Percentiles rank a stretch among this genome's conserved stretches.
Evolutionary conservation across 495 filamentous ascomycete genomes (phyloP).

Genomic region (Friedmanniomyces simplex): DNA sequence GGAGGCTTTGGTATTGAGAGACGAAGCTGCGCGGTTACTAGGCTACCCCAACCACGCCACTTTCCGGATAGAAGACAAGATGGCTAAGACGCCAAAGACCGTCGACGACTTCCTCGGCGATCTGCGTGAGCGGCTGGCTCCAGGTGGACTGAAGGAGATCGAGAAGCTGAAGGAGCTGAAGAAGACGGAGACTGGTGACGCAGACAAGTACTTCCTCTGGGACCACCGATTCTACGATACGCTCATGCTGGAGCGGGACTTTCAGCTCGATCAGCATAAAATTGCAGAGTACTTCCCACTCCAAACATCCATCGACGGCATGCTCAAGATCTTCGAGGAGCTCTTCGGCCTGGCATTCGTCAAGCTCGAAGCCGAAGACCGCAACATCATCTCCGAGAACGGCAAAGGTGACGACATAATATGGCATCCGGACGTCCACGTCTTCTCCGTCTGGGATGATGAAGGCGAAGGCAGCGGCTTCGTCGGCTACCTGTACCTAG

Average conservation of each 20-base stretch:
- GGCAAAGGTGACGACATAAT: slow-evolving; percentile 55
- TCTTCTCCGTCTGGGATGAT: slow-evolving; percentile 64
- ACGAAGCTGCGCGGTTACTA: slow-evolving; percentile 83
- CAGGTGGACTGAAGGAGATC: slow-evolving; percentile 70
- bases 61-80: slow-evolving; percentile 89
- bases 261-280: slow-evolving; percentile 73
- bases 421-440: slow-evolving; percentile 60
- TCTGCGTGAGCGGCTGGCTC: slow-evolving; percentile 59
- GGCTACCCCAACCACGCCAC: slow-evolving; percentile 89
- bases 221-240: slow-evolving; percentile 81
- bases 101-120: slow-evolving; percentile 79
- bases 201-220: slow-evolving; percentile 77
- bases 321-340: slow-evolving; percentile 90
- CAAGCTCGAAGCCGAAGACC: slow-evolving; percentile 55
- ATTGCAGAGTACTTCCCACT: slow-evolving; percentile 94
- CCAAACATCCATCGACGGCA: slow-evolving; percentile 69
- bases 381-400: slow-evolving; percentile 43
- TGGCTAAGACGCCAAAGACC: slow-evolving; percentile 85
- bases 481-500: slow-evolving; percentile 62
- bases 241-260: slow-evolving; percentile 86
- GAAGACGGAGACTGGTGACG: slow-evolving; percentile 57
- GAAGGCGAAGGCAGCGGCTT: slow-evolving; percentile 54
- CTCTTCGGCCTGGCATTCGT: slow-evolving; percentile 89
- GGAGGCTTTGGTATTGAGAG: slow-evolving; percentile 77
- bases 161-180: slow-evolving; percentile 65